These are phyloP conservation scores for Triticum monococcum DNA, from an alignment of 176 grass and related monocot genomes.

Conservation along the genomic window DNA sequence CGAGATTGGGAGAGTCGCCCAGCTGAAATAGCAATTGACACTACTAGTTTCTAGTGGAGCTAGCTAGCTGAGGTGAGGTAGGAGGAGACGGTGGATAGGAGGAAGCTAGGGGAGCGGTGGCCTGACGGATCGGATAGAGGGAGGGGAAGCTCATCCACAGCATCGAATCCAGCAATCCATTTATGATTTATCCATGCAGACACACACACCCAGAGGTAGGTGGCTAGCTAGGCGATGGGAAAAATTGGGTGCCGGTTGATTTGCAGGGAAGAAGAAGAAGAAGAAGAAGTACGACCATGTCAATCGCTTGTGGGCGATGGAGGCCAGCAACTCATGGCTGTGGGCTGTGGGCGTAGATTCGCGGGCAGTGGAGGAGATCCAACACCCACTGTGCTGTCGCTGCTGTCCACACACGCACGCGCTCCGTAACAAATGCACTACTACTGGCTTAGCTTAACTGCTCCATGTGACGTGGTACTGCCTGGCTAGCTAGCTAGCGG, in stretches of 20 bases:
- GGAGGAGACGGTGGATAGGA: background rate
- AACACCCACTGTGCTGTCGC: background rate
- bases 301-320: background rate
- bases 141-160: slow-evolving; percentile 18
- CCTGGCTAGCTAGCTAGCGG: background rate
- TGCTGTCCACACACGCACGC: background rate
- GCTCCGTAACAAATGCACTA: too few species aligned
- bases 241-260: background rate
- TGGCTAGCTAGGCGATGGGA: background rate
- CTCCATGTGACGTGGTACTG: background rate
- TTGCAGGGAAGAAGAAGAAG: background rate
- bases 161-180: slow-evolving; percentile 2
- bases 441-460: background rate
- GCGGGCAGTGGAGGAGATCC: background rate
- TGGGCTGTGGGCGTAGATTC: background rate
- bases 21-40: background rate
- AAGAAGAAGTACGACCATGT: background rate
- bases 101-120: background rate
- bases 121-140: background rate
- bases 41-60: background rate
- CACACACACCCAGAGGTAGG: background rate
- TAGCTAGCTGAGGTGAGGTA: background rate
- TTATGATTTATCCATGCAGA: slow-evolving; percentile 9
- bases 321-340: background rate
- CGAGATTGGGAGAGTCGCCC: background rate